These are phyloP conservation scores for Hirschfeldia incana DNA, from an alignment of 345 rosid species.

Conservation along the genomic window DNA sequence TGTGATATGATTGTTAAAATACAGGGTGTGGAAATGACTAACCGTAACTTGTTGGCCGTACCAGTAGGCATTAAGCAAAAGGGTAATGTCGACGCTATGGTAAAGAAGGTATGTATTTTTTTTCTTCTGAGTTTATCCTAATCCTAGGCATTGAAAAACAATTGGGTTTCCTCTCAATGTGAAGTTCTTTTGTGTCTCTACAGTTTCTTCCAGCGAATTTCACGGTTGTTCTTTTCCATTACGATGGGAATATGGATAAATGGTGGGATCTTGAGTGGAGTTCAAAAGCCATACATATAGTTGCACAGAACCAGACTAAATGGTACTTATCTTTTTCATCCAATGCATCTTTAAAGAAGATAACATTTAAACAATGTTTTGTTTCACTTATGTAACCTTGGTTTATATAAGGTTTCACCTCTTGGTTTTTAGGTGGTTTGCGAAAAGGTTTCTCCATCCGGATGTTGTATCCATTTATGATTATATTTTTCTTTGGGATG, in stretches of 20 bases:
- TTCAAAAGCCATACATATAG: slow-evolving; percentile 73
- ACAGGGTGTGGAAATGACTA: slow-evolving; percentile 49
- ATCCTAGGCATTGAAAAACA: not conserved
- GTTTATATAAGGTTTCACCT: not conserved
- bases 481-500: slow-evolving; percentile 96
- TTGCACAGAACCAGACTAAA: slow-evolving; percentile 93
- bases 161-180: slow-evolving; percentile 26
- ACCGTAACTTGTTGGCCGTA: slow-evolving; percentile 72
- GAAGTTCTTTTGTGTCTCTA: slow-evolving; percentile 49
- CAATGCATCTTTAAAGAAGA: slow-evolving; percentile 1
- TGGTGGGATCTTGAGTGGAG: slow-evolving; percentile 95
- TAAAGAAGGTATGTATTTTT: slow-evolving; percentile 65
- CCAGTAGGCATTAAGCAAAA: slow-evolving; percentile 93
- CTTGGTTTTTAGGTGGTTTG: slow-evolving; percentile 81
- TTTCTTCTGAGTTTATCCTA: slow-evolving; percentile 3
- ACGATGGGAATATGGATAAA: slow-evolving; percentile 77
- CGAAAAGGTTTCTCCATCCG: slow-evolving; percentile 96
- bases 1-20: not conserved
- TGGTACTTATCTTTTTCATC: slow-evolving; percentile 51
- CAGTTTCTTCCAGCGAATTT: slow-evolving; percentile 96
- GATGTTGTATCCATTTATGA: slow-evolving; percentile 79
- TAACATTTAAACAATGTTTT: slow-evolving; percentile 4
- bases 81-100: slow-evolving; percentile 64
- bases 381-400: not conserved
- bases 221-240: slow-evolving; percentile 86